Evolutionary conservation across 139 green algal genomes (phyloP).

Genomic region (Volvox reticuliferus): DNA sequence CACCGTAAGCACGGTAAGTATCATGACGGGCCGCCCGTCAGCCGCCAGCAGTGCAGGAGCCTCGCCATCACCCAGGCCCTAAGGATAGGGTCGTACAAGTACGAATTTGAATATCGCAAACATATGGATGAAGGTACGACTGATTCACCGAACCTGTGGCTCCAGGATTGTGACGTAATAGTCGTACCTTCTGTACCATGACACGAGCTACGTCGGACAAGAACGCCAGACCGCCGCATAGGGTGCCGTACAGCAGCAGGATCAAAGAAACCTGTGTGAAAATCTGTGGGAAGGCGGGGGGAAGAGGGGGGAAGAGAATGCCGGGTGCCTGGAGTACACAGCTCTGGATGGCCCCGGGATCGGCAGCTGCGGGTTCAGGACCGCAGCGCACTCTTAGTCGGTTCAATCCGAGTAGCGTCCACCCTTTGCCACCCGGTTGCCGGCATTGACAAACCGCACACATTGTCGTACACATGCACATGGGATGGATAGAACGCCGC

Average conservation of each 20-base stretch:
- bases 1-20: conserved; percentile 60
- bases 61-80: not conserved
- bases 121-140: too few relatives aligned
- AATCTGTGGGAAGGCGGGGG: conserved; percentile 56
- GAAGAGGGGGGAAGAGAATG: not conserved
- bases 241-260: conserved; percentile 84
- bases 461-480: too few relatives aligned
- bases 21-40: conserved; percentile 73
- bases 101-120: not conserved
- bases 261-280: conserved; percentile 78
- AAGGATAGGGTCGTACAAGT: not conserved
- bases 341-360: not conserved
- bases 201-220: conserved; percentile 74
- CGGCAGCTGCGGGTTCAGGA: not conserved
- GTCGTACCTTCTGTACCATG: conserved; percentile 49
- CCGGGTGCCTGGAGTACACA: too few relatives aligned
- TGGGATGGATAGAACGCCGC: too few relatives aligned
- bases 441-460: too few relatives aligned
- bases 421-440: too few relatives aligned
- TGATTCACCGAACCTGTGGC: not conserved
- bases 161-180: not conserved
- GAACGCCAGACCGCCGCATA: conserved; percentile 84
- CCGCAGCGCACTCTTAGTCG: too few relatives aligned
- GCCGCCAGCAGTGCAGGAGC: conserved; percentile 50
- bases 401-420: too few relatives aligned